Evolutionary conservation across 306 rosid genomes (phyloP), one percentile per base, ranked within the genome.

Genomic region (Rosa lucieae): DNA sequence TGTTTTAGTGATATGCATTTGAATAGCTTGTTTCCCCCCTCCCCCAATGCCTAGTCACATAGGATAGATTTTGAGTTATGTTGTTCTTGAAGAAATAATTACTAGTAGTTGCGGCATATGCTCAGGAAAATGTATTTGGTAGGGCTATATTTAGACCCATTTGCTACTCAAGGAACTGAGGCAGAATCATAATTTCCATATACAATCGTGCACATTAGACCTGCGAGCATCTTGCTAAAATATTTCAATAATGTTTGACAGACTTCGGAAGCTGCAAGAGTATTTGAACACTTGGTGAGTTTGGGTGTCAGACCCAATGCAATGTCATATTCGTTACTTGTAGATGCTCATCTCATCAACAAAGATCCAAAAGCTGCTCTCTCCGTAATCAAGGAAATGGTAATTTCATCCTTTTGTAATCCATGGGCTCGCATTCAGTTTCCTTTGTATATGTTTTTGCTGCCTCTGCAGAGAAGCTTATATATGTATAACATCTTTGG

Each of bases 261-360:
- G 99, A 88, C 98, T 76, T 77, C 82, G 67, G 99, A 93, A 83
- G 97, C 98, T 85, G 48, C 92, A 12, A 89, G 73, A 79, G 98
- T 96, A 80, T 93, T 91, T 79, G 99, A 89, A 79, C 98, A 96
- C 84, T 70, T 91, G 17, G 73, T 88, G 80, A 63, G 96, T 86
- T 82, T 91, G 96, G 94, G 93, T 48, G 79, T 93, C 77, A 93
- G 84, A 79, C 94, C 98, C 78, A 96, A 96, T 87, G 91, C 93
- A 72, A 88, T 68, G 82, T 93, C 99, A 71, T 96, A 93, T 81
- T 83, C 84, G 1, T 81, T 96, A 74, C 96, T 93, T 46, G 90
- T 91, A 67, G 94, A 96, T 74, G 91, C 98, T 72, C 99, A 93
- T 86, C 87, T 96, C 74, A 83, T 90, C 77, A 96, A 93, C 84